Conservation (phyloP, 306 rosid genomes). For the Rosa rugosa region DNA sequence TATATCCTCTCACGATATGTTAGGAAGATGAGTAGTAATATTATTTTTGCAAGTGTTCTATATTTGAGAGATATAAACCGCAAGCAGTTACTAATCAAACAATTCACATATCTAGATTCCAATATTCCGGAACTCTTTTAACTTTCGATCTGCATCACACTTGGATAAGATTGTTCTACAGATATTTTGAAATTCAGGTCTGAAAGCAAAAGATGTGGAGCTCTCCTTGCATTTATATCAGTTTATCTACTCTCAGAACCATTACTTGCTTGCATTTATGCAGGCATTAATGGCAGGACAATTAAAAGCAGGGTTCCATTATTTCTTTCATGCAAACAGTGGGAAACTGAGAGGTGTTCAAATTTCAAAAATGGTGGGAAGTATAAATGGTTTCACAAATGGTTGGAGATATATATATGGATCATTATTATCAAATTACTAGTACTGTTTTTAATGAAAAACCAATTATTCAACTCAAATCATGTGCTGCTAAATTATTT, state of each 20-base stretch:
- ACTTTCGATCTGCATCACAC: neutral
- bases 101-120: neutral
- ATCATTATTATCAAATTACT: slow-evolving; percentile 32
- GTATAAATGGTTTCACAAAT: slow-evolving; percentile 6
- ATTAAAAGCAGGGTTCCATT: slow-evolving; percentile 22
- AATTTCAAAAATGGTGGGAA: slow-evolving; percentile 13
- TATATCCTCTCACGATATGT: neutral
- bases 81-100: neutral
- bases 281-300: slow-evolving; percentile 37
- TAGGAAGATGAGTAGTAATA: neutral
- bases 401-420: neutral
- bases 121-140: neutral
- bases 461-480: neutral
- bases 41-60: neutral
- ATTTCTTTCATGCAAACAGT: slow-evolving; percentile 34
- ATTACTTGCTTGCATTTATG: slow-evolving; percentile 41
- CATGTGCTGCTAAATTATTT: neutral
- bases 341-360: slow-evolving; percentile 27
- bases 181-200: neutral
- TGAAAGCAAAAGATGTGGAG: slow-evolving; percentile 10
- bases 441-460: slow-evolving; percentile 10
- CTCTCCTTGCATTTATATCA: slow-evolving; percentile 37
- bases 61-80: neutral
- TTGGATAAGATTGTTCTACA: slow-evolving; percentile 2
- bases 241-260: slow-evolving; percentile 35